phyloP scores from a whole-genome alignment of 768 basidiomycete genomes.

The Serendipita sp. region DNA sequence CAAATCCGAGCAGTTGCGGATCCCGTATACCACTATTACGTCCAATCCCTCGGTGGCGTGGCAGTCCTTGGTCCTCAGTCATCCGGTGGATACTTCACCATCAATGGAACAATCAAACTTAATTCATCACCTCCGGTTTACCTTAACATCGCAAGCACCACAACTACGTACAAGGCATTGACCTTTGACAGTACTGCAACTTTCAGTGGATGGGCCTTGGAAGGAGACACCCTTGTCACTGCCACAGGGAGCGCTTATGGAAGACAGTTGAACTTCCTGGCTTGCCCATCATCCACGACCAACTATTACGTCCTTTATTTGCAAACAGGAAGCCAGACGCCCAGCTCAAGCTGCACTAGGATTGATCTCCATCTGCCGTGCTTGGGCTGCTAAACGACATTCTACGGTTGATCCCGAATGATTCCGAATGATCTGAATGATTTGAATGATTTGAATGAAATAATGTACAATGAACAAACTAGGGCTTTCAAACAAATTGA shows the following conservation, averaged over 20 bases:
- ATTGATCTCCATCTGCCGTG: constrained; percentile 31
- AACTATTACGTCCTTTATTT: constrained; percentile 33
- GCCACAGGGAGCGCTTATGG: constrained; percentile 21
- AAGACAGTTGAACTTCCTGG: constrained; percentile 37
- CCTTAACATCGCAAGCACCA: constrained; percentile 30
- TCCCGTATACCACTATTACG: constrained; percentile 42
- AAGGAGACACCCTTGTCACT: constrained; percentile 43
- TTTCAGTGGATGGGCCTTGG: constrained; percentile 40
- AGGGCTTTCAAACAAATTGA: neutral
- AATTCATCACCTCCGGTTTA: constrained; percentile 26
- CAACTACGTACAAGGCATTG: constrained; percentile 34
- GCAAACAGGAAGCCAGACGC: constrained; percentile 35
- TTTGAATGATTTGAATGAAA: too few relatives aligned
- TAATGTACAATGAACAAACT: neutral
- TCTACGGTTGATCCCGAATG: too few relatives aligned
- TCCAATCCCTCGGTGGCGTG: constrained; percentile 31
- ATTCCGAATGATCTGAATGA: too few relatives aligned
- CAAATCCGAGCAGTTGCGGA: constrained; percentile 38
- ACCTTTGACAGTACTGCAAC: constrained; percentile 30
- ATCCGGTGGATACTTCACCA: constrained; percentile 35
- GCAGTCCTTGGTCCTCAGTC: constrained; percentile 38
- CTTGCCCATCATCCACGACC: constrained; percentile 29
- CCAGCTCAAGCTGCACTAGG: constrained; percentile 24
- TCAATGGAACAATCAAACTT: constrained; percentile 31
- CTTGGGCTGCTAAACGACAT: constrained; percentile 21